Evolutionary conservation across 257 asterid genomes (phyloP).

Genomic region (Galeopsis tetrahit): DNA sequence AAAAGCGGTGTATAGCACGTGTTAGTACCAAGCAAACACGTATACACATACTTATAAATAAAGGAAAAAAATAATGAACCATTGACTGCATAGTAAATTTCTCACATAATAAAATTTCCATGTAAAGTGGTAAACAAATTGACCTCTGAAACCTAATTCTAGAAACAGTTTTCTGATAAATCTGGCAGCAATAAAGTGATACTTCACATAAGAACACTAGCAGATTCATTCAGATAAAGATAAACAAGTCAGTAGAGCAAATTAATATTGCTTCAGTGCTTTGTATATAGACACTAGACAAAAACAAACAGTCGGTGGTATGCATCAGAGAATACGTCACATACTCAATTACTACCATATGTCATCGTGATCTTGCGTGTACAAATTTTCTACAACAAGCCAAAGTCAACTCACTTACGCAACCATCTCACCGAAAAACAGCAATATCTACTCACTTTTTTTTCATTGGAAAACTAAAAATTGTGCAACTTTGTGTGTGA

Average conservation of each 20-base stretch:
- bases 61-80: background rate
- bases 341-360: background rate
- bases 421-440: conserved; percentile 8
- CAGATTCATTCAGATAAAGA: conserved; percentile 4
- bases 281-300: background rate
- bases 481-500: background rate
- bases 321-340: background rate
- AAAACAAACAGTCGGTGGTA: background rate
- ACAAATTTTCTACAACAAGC: background rate
- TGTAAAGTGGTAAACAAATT: conserved; percentile 3
- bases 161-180: background rate
- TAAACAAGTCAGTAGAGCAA: background rate
- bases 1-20: conserved; percentile 7
- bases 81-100: background rate
- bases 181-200: background rate
- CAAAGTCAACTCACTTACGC: background rate
- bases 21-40: conserved; percentile 6
- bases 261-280: background rate
- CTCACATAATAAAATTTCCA: conserved; percentile 13
- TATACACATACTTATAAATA: background rate
- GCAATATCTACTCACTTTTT: background rate
- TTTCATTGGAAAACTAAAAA: background rate
- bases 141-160: background rate
- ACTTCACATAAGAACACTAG: background rate
- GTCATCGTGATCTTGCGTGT: background rate